phyloP scores from a whole-genome alignment of 345 rosid species.

The Stellera chamaejasme region DNA sequence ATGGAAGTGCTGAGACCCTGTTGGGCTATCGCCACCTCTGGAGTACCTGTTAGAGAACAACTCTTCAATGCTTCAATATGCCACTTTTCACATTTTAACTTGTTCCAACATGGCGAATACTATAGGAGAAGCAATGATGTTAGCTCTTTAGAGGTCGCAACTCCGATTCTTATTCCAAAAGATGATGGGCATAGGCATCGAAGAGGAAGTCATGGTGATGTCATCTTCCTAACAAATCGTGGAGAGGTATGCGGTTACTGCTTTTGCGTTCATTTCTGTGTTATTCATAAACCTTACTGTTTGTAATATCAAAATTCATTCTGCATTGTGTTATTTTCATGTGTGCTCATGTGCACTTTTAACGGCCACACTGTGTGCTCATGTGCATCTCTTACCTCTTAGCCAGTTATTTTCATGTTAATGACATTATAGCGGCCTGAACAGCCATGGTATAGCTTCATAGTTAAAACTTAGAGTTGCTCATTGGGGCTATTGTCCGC shows the following conservation, averaged over 20 bases:
- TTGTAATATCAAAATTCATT: too few species aligned
- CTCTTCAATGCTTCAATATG: slow-evolving; percentile 96
- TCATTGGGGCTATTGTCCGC: not conserved
- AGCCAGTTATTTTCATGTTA: too few species aligned
- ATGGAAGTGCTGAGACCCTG: slow-evolving; percentile 79
- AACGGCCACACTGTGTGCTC: not conserved
- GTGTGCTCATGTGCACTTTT: too few species aligned
- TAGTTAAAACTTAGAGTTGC: too few species aligned
- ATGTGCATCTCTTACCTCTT: not conserved
- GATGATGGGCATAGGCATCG: slow-evolving; percentile 78
- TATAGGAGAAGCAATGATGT: slow-evolving; percentile 54
- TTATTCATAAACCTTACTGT: too few species aligned
- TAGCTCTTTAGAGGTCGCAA: slow-evolving; percentile 76
- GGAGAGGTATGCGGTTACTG: slow-evolving; percentile 69
- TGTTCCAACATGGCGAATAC: slow-evolving; percentile 76
- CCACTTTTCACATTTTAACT: slow-evolving; percentile 69
- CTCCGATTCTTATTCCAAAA: slow-evolving; percentile 87
- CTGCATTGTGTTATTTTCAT: too few species aligned
- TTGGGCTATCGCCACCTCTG: slow-evolving; percentile 98
- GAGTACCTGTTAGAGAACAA: slow-evolving; percentile 89
- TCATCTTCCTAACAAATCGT: slow-evolving; percentile 83
- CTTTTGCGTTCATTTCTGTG: too few species aligned
- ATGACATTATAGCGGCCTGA: too few species aligned
- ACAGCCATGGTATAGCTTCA: too few species aligned
- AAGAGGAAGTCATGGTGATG: slow-evolving; percentile 86